Base-by-base conservation (phyloP, 31 red algal genomes). In the Asparagopsis taxiformis region DNA sequence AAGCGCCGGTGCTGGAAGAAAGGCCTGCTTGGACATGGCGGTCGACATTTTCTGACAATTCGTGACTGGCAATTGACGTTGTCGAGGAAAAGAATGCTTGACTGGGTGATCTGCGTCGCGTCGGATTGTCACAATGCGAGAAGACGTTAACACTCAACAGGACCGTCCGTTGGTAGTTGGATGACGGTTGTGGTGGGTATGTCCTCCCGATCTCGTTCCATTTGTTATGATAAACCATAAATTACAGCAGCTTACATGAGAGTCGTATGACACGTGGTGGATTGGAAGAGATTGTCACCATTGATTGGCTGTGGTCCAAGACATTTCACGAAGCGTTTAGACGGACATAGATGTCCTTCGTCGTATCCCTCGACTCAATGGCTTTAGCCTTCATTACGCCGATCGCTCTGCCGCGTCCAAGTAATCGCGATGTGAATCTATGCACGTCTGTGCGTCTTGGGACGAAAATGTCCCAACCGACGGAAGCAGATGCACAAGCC, bases 401-500 rank as follows among this genome's bases (percentile, higher is more conserved):
- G n/a, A n/a, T n/a, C n/a, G n/a, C n/a, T n/a, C n/a, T n/a, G n/a
- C n/a, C n/a, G n/a, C n/a, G n/a, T n/a, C n/a, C n/a, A n/a, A n/a
- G n/a, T n/a, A n/a, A n/a, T n/a, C n/a, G n/a, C n/a, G n/a, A n/a
- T n/a, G n/a, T n/a, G n/a, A n/a, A n/a, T n/a, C n/a, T n/a, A n/a
- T n/a, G n/a, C n/a, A n/a, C n/a, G n/a, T n/a, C n/a, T n/a, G n/a
- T n/a, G n/a, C n/a, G n/a, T n/a, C n/a, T n/a, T n/a, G n/a, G n/a
- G n/a, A n/a, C n/a, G n/a, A n/a, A n/a, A n/a, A n/a, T n/a, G n/a
- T n/a, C n/a, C n/a, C n/a, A n/a, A n/a, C n/a, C n/a, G n/a, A n/a
- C n/a, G n/a, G n/a, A n/a, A n/a, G n/a, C 31, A 15, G 75, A 80
- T 55, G 61, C 61, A 19, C 10, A 21, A 25, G 20, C 59, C 41